Evolutionary conservation across 2,329 filamentous ascomycete genomes (phyloP).

Genomic region (Sporothrix mexicana): DNA sequence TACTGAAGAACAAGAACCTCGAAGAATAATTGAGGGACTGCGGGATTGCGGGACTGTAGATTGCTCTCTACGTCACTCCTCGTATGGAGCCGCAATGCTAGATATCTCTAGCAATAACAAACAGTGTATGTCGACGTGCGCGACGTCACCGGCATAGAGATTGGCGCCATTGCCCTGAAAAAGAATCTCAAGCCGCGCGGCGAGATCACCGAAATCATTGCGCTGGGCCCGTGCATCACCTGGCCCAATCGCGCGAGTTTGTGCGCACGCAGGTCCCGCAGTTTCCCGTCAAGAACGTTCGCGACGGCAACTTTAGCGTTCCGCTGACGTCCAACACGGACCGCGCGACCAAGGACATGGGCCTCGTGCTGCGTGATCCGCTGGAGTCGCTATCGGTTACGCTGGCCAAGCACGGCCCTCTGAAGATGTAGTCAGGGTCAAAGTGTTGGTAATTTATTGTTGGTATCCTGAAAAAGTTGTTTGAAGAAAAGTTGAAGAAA

Average conservation of each 20-base stretch:
- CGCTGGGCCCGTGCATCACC: slow-evolving; percentile 7
- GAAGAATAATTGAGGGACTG: too few relatives aligned
- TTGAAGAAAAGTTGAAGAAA: too few relatives aligned
- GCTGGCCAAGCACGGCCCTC: not conserved
- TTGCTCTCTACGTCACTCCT: too few relatives aligned
- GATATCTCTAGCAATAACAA: too few relatives aligned
- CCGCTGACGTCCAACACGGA: slow-evolving; percentile 5
- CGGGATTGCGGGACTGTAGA: too few relatives aligned
- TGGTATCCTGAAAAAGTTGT: too few relatives aligned
- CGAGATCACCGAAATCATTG: slow-evolving; percentile 16
- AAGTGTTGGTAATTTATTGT: too few relatives aligned
- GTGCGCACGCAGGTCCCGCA: not conserved
- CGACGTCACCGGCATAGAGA: slow-evolving; percentile 29
- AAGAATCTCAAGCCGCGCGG: slow-evolving; percentile 12
- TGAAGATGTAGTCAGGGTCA: not conserved
- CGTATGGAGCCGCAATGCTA: too few relatives aligned
- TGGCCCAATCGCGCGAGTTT: not conserved
- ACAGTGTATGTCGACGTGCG: slow-evolving; percentile 35
- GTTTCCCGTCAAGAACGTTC: slow-evolving; percentile 5
- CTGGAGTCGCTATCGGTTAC: not conserved
- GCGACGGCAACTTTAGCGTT: not conserved
- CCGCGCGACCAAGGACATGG: not conserved
- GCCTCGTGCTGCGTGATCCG: not conserved
- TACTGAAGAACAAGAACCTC: too few relatives aligned
- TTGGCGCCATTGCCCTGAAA: slow-evolving; percentile 7